phyloP scores from a whole-genome alignment of 2,329 filamentous ascomycete genomes.

The Ceratocystiopsis sp. region DNA sequence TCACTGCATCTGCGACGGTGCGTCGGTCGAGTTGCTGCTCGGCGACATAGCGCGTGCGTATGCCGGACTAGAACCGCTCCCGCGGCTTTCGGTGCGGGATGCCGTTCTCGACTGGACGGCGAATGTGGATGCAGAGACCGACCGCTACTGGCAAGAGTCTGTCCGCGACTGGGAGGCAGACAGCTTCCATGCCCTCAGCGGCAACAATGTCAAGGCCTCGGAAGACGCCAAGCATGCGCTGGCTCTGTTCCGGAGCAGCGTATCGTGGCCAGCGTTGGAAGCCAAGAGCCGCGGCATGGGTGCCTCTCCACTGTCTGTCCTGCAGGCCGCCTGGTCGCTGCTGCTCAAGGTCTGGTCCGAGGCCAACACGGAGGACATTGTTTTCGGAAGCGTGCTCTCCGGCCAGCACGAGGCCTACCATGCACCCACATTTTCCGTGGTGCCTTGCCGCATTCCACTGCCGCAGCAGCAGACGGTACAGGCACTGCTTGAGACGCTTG shows the following conservation, averaged over 20 bases:
- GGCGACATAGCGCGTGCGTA: slow-evolving; percentile 14
- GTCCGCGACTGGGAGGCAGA: slow-evolving; percentile 11
- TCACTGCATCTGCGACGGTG: slow-evolving; percentile 21
- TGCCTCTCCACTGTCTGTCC: slow-evolving; percentile 16
- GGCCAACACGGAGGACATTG: slow-evolving; percentile 16
- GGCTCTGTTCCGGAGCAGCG: too few species aligned
- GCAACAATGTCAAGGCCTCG: slow-evolving; percentile 7
- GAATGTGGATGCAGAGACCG: slow-evolving; percentile 5
- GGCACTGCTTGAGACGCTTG: too few species aligned
- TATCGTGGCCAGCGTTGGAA: too few species aligned
- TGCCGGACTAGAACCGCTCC: slow-evolving; percentile 7
- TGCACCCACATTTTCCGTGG: slow-evolving; percentile 18
- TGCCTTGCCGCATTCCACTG: slow-evolving; percentile 16
- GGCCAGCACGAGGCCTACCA: slow-evolving; percentile 14
- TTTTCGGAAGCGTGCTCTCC: slow-evolving; percentile 19
- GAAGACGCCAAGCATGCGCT: background rate
- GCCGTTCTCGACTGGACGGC: background rate
- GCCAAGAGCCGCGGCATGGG: slow-evolving; percentile 10
- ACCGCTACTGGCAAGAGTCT: slow-evolving; percentile 4
- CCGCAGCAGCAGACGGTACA: slow-evolving; percentile 1
- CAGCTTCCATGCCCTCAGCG: slow-evolving; percentile 10
- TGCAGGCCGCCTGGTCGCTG: slow-evolving; percentile 20
- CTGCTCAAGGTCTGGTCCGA: slow-evolving; percentile 17
- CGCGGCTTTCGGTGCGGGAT: slow-evolving; percentile 5
- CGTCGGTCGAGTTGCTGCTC: slow-evolving; percentile 17